A percentile compares a stretch with the other conserved stretches of the same genome.
These are phyloP conservation scores for Backusella luteola DNA, from an alignment of 192 early-diverging fungal species.

Conservation along the genomic window DNA sequence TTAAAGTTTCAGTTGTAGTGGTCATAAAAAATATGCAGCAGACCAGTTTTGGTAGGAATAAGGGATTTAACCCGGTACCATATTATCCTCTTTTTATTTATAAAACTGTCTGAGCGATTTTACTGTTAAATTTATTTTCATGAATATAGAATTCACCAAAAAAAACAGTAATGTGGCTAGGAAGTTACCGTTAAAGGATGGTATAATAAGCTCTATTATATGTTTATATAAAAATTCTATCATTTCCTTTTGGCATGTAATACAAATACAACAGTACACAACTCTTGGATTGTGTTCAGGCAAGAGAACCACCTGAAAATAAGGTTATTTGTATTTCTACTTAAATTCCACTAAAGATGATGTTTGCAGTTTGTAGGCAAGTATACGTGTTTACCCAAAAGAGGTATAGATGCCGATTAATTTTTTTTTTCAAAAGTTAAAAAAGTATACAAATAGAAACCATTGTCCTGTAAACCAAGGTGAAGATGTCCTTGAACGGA, in stretches of 20 bases:
- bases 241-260: conserved; percentile 2
- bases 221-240: background rate
- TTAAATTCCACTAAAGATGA: background rate
- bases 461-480: background rate
- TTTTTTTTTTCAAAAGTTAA: background rate
- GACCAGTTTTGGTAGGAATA: background rate
- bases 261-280: conserved; percentile 7
- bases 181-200: background rate
- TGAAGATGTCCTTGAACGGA: background rate
- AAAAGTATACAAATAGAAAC: background rate
- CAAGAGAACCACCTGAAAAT: conserved; percentile 1
- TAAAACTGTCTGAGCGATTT: background rate
- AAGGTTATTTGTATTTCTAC: background rate
- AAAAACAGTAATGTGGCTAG: background rate
- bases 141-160: background rate
- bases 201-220: background rate
- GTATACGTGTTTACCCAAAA: background rate
- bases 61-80: background rate
- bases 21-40: background rate
- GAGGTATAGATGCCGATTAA: background rate
- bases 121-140: background rate
- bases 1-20: background rate
- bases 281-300: background rate
- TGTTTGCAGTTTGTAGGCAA: background rate
- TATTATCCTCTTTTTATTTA: background rate